Conservation (phyloP, 257 asterid genomes). For the Coffea canephora region DNA sequence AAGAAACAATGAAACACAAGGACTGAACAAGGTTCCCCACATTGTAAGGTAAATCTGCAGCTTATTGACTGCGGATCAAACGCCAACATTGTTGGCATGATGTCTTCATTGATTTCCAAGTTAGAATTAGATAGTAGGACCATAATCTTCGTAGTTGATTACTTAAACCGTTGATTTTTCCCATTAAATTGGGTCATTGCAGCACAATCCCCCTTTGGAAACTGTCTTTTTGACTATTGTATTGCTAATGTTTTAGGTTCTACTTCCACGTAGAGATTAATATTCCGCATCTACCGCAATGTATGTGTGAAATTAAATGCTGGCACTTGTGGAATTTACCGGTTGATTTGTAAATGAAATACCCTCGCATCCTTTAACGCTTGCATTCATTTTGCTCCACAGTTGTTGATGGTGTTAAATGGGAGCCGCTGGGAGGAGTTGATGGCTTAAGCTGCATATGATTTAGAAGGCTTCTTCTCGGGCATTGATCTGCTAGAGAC, state of each 20-base stretch:
- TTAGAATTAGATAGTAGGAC: too few species aligned
- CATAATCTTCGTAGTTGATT: too few species aligned
- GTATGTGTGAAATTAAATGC: too few species aligned
- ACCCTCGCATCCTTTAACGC: background rate
- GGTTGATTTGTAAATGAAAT: too few species aligned
- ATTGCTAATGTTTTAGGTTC: background rate
- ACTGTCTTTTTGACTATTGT: too few species aligned
- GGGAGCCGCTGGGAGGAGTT: background rate
- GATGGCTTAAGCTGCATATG: background rate
- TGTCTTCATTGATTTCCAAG: background rate
- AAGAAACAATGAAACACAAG: constrained; percentile 81
- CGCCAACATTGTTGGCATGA: background rate
- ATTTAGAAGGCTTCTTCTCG: background rate
- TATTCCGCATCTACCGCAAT: too few species aligned
- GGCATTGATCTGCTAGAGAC: background rate
- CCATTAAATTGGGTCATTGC: too few species aligned
- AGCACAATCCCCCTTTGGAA: too few species aligned
- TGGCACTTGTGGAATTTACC: too few species aligned
- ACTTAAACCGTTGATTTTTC: too few species aligned
- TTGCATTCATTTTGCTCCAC: background rate
- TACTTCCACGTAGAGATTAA: background rate
- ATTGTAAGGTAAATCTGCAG: background rate
- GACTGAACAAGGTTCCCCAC: constrained; percentile 32
- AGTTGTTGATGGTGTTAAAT: background rate
- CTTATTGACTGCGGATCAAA: background rate